These are phyloP conservation scores for Lasiodiplodia sp. DNA, from an alignment of 2,329 filamentous ascomycete genomes.

Conservation along the genomic window DNA sequence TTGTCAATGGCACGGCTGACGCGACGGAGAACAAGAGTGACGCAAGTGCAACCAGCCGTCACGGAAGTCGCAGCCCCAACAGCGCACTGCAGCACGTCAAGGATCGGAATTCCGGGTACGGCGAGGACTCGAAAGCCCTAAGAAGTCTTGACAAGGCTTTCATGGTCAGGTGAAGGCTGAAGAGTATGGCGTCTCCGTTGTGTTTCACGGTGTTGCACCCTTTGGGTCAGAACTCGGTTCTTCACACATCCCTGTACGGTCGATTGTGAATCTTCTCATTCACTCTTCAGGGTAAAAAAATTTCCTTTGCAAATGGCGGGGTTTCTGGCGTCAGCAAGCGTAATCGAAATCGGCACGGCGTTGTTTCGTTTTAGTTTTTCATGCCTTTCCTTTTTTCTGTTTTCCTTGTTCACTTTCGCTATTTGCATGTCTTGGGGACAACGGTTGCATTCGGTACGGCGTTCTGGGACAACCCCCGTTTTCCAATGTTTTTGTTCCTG, in stretches of 20 bases:
- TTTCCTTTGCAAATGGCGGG: not conserved
- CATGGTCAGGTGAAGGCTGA: slow-evolving; percentile 27
- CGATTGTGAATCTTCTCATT: not conserved
- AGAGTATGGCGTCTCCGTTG: slow-evolving; percentile 19
- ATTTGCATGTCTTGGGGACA: slow-evolving; percentile 20
- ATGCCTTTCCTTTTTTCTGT: not conserved
- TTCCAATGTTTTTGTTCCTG: not conserved
- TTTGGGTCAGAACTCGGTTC: slow-evolving; percentile 1
- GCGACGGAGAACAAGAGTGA: slow-evolving; percentile 37
- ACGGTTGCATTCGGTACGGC: slow-evolving; percentile 25
- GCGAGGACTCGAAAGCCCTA: slow-evolving; percentile 28
- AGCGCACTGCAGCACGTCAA: slow-evolving; percentile 22
- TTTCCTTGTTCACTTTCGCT: slow-evolving; percentile 18
- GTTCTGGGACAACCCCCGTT: not conserved
- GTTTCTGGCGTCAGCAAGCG: slow-evolving; percentile 13
- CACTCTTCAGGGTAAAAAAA: not conserved
- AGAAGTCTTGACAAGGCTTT: slow-evolving; percentile 30
- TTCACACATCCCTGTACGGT: not conserved
- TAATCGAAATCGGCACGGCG: not conserved
- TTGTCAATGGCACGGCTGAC: slow-evolving; percentile 48
- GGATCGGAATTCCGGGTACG: slow-evolving; percentile 25
- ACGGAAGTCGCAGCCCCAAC: slow-evolving; percentile 52
- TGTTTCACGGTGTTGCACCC: slow-evolving; percentile 16
- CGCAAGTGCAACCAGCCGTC: slow-evolving; percentile 46
- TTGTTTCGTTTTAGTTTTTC: slow-evolving; percentile 7